phyloP scores from a whole-genome alignment of 495 filamentous ascomycete species.

The Chlorociboria aeruginascens region DNA sequence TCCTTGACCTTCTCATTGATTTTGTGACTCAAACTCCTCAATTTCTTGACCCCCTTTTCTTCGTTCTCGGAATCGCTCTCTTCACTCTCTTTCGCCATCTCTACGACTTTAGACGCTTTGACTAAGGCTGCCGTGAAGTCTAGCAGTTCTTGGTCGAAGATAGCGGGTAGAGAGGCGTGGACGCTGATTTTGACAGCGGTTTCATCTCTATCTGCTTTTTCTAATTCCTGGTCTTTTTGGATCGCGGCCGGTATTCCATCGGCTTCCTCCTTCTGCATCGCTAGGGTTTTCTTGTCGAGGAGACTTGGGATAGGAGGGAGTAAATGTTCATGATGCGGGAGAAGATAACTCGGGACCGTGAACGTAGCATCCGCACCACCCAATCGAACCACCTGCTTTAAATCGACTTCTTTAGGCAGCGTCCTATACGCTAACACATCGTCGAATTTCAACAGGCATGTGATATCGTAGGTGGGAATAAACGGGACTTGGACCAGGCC shows the following conservation, averaged over 20 bases:
- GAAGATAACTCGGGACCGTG: slow-evolving; percentile 18
- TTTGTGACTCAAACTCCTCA: slow-evolving; percentile 2
- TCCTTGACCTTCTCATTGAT: slow-evolving; percentile 14
- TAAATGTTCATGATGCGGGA: slow-evolving; percentile 29
- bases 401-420: slow-evolving; percentile 13
- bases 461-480: slow-evolving; percentile 21
- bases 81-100: slow-evolving; percentile 21
- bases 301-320: slow-evolving; percentile 18
- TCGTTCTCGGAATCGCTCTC: slow-evolving; percentile 7
- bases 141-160: slow-evolving; percentile 25
- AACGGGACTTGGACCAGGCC: slow-evolving; percentile 23
- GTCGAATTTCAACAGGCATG: slow-evolving; percentile 18
- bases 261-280: slow-evolving; percentile 14
- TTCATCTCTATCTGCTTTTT: slow-evolving; percentile 23
- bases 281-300: slow-evolving; percentile 10
- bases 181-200: slow-evolving; percentile 23
- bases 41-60: background rate
- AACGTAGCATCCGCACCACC: slow-evolving; percentile 23
- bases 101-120: slow-evolving; percentile 30
- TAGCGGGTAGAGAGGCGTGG: slow-evolving; percentile 24
- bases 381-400: slow-evolving; percentile 23
- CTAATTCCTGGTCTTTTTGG: slow-evolving; percentile 14
- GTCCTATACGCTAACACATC: slow-evolving; percentile 26
- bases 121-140: slow-evolving; percentile 27
- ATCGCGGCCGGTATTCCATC: slow-evolving; percentile 20